Percentiles rank a stretch among this genome's conserved stretches.
Conservation (phyloP, 139 green algal species). For the Chlorella sorokiniana region DNA sequence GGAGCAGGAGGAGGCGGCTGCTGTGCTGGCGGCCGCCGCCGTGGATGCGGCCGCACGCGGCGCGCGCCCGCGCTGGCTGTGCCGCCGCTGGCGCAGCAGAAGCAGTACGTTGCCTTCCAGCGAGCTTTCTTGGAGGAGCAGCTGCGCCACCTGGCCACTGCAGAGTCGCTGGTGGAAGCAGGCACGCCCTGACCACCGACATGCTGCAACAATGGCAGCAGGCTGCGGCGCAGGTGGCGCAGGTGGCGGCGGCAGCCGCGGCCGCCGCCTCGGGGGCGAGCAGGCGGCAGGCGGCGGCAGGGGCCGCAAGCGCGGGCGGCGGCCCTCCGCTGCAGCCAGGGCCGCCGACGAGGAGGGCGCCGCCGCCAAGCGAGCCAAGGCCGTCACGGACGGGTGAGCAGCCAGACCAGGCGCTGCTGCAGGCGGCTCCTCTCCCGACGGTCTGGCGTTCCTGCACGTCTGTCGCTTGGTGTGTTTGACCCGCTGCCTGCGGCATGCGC, state of each 20-base stretch:
- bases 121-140: neutral
- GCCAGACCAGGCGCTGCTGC: too few species aligned
- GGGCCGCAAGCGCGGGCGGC: too few species aligned
- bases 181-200: neutral
- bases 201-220: neutral
- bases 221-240: neutral
- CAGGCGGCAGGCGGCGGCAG: neutral
- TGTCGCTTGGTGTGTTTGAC: too few species aligned
- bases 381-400: too few species aligned
- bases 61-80: too few species aligned
- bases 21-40: neutral
- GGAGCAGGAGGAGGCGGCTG: conserved; percentile 2
- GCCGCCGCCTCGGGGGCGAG: neutral
- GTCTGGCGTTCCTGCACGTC: too few species aligned
- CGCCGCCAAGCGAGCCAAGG: too few species aligned
- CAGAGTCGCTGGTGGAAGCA: neutral
- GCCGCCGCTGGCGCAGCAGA: neutral
- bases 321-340: too few species aligned
- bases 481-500: too few species aligned
- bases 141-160: neutral
- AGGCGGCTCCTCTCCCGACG: too few species aligned
- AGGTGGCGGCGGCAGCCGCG: neutral
- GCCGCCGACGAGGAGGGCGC: too few species aligned
- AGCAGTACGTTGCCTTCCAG: neutral
- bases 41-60: neutral